Evolutionary conservation across 768 basidiomycete genomes (phyloP).

Genomic region (Mrakia gelida): DNA sequence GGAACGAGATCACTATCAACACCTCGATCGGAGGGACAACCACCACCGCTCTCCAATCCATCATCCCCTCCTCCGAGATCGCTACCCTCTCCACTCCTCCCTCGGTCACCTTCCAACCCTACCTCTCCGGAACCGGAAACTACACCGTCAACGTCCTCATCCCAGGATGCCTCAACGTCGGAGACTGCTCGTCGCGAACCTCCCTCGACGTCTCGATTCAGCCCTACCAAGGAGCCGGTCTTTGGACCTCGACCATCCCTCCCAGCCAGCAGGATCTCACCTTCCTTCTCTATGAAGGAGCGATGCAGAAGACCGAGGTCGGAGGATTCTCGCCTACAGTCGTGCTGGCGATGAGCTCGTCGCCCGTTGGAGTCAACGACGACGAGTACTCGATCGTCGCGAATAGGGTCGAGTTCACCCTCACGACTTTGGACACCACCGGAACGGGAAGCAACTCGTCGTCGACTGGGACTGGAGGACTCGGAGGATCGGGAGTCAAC

Average conservation of each 20-base stretch:
- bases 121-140: slow-evolving; percentile 79
- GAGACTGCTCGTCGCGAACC: slow-evolving; percentile 66
- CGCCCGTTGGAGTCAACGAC: slow-evolving; percentile 60
- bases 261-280: slow-evolving; percentile 50
- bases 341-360: slow-evolving; percentile 62
- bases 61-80: slow-evolving; percentile 57
- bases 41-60: slow-evolving; percentile 67
- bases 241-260: slow-evolving; percentile 63
- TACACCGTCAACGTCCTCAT: slow-evolving; percentile 80
- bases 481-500: slow-evolving; percentile 37
- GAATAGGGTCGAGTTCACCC: slow-evolving; percentile 71
- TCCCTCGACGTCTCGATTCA: slow-evolving; percentile 62
- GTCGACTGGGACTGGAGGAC: slow-evolving; percentile 33
- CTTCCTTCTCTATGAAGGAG: slow-evolving; percentile 66
- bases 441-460: slow-evolving; percentile 32
- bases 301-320: slow-evolving; percentile 67
- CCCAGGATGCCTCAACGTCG: slow-evolving; percentile 76
- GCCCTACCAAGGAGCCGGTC: slow-evolving; percentile 63
- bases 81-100: slow-evolving; percentile 87
- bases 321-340: slow-evolving; percentile 65
- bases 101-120: slow-evolving; percentile 81
- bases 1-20: slow-evolving; percentile 60
- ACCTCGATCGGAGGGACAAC: slow-evolving; percentile 77
- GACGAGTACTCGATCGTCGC: slow-evolving; percentile 80
- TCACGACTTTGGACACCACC: slow-evolving; percentile 52